Conservation (phyloP, 768 basidiomycete species). For the Termitomyces sp. region DNA sequence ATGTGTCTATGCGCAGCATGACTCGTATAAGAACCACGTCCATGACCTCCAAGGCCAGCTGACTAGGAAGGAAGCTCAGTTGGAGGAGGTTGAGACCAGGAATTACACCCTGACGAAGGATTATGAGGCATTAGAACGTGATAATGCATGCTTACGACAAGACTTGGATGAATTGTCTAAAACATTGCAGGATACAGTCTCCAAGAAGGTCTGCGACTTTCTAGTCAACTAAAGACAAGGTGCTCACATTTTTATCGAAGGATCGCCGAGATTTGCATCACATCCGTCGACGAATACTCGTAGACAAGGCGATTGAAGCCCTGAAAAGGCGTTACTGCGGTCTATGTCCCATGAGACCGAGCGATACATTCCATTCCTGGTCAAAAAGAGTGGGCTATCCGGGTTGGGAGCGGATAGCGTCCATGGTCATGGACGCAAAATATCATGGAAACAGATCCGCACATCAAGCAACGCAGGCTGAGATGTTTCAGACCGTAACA, state of each 20-base stretch:
- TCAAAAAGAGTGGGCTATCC: conserved; percentile 1
- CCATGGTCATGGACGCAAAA: conserved; percentile 3
- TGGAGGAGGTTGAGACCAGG: conserved; percentile 3
- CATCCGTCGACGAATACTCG: conserved; percentile 5
- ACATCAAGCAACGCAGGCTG: conserved; percentile 4
- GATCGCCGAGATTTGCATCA: conserved; percentile 5
- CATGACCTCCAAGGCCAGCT: neutral
- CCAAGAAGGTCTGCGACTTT: neutral
- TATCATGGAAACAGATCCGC: conserved; percentile 5
- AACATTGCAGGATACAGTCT: neutral
- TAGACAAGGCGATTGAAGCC: conserved; percentile 3
- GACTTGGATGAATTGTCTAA: neutral
- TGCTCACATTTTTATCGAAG: neutral
- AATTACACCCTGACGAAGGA: conserved; percentile 1
- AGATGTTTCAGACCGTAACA: conserved; percentile 5
- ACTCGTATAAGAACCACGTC: neutral
- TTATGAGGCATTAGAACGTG: conserved; percentile 4
- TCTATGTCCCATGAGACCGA: neutral
- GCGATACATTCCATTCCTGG: conserved; percentile 1
- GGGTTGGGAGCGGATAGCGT: conserved; percentile 2
- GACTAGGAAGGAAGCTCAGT: neutral
- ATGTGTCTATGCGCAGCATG: neutral
- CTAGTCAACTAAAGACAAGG: no score
- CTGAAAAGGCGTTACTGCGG: neutral
- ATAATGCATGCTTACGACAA: conserved; percentile 1